Conservation (phyloP, 805 yeast genomes). For the Lachancea nothofagi region DNA sequence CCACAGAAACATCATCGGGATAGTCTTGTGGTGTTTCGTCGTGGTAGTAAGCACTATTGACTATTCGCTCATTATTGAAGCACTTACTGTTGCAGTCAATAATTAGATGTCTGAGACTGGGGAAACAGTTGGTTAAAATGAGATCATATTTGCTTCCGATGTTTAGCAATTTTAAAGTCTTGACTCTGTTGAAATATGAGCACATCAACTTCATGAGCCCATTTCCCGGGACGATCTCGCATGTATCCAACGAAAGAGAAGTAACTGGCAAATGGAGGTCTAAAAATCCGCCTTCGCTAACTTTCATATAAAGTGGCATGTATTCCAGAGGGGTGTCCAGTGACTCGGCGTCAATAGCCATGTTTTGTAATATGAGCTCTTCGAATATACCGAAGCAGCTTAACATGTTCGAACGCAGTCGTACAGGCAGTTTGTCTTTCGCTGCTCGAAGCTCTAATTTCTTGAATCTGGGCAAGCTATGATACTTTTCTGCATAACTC, state of each 20-base stretch:
- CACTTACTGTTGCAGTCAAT: conserved; percentile 48
- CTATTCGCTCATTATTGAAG: conserved; percentile 28
- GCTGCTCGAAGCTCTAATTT: conserved; percentile 23
- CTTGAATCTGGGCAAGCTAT: conserved; percentile 27
- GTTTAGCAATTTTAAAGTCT: conserved; percentile 34
- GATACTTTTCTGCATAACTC: conserved; percentile 26
- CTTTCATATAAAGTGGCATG: conserved; percentile 25
- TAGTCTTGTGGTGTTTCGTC: conserved; percentile 9
- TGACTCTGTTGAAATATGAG: conserved; percentile 39
- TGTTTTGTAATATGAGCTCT: conserved; percentile 40
- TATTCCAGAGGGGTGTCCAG: conserved; percentile 34
- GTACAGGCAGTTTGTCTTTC: conserved; percentile 15
- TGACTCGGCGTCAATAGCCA: conserved; percentile 43
- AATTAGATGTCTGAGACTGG: conserved; percentile 34
- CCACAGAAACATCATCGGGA: conserved; percentile 19
- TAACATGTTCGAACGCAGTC: conserved; percentile 39
- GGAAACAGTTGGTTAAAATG: conserved; percentile 44
- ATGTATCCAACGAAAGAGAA: conserved; percentile 30
- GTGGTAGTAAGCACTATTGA: conserved; percentile 24
- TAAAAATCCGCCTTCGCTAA: conserved; percentile 19
- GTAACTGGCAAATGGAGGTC: conserved; percentile 35
- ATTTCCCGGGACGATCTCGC: conserved; percentile 34
- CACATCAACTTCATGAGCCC: conserved; percentile 34
- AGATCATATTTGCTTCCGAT: conserved; percentile 43
- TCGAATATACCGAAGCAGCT: conserved; percentile 42